A percentile compares a stretch with the other conserved stretches of the same genome.
phyloP scores from a whole-genome alignment of 768 basidiomycete genomes.

The Tremella yokohamensis region DNA sequence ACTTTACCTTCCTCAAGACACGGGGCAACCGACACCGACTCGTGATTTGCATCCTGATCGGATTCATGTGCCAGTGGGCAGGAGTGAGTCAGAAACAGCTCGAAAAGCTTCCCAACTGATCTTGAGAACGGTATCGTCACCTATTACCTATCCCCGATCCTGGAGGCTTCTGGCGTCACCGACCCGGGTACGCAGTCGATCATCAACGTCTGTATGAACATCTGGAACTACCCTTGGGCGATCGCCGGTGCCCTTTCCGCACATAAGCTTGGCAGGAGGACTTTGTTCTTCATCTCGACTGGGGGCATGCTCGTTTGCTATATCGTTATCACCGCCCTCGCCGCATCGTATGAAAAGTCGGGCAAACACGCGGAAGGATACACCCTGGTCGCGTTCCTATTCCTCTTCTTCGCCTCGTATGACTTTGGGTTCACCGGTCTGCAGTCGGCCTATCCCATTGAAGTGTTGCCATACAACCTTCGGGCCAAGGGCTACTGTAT shows the following conservation, averaged over 20 bases:
- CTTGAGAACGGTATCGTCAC: no score
- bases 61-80: slow-evolving; percentile 32
- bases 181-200: slow-evolving; percentile 47
- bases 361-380: not conserved
- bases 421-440: slow-evolving; percentile 61
- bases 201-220: slow-evolving; percentile 47
- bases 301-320: slow-evolving; percentile 2
- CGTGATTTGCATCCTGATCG: slow-evolving; percentile 20
- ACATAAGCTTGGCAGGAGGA: slow-evolving; percentile 32
- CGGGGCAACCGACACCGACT: slow-evolving; percentile 26
- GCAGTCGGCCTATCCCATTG: slow-evolving; percentile 60
- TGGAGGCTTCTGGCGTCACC: slow-evolving; percentile 36
- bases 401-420: slow-evolving; percentile 60
- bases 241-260: slow-evolving; percentile 15
- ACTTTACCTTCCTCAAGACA: slow-evolving; percentile 22
- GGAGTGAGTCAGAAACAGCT: slow-evolving; percentile 14
- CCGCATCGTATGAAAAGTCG: slow-evolving; percentile 1
- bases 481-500: slow-evolving; percentile 64
- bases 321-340: not conserved
- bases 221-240: slow-evolving; percentile 12
- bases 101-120: no score
- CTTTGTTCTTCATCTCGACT: not conserved
- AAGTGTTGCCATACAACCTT: slow-evolving; percentile 59
- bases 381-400: slow-evolving; percentile 34
- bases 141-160: slow-evolving; percentile 31